Evolutionary conservation across 805 yeast genomes (phyloP).

Genomic region (Candida gorgasii): DNA sequence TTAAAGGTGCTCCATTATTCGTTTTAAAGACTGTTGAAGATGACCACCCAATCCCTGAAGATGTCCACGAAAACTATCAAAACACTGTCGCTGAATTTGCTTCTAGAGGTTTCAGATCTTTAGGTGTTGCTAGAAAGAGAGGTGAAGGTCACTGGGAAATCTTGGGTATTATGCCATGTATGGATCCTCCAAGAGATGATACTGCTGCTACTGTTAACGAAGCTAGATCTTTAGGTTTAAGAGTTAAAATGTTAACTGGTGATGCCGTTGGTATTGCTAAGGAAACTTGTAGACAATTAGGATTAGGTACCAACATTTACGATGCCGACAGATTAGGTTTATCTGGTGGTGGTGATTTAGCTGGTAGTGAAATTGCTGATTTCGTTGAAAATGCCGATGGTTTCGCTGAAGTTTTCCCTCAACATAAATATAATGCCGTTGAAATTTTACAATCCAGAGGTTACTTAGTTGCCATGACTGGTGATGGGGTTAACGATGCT

Average conservation of each 20-base stretch:
- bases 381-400: slow-evolving; percentile 98
- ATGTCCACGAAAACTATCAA: slow-evolving; percentile 90
- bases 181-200: slow-evolving; percentile 99
- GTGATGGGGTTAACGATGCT: slow-evolving; percentile 99
- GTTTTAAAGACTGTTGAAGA: slow-evolving; percentile 95
- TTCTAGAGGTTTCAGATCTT: slow-evolving; percentile 96
- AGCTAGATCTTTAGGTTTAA: slow-evolving; percentile 87
- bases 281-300: slow-evolving; percentile 97
- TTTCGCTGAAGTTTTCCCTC: slow-evolving; percentile 98
- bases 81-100: slow-evolving; percentile 97
- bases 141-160: slow-evolving; percentile 99
- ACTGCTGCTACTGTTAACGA: slow-evolving; percentile 92
- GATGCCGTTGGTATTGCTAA: slow-evolving; percentile 99
- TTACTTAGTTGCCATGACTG: slow-evolving; percentile 98
- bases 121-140: slow-evolving; percentile 98
- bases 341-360: slow-evolving; percentile 92
- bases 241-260: slow-evolving; percentile 98
- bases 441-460: slow-evolving; percentile 95
- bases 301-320: slow-evolving; percentile 94
- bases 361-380: slow-evolving; percentile 97
- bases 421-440: slow-evolving; percentile 94
- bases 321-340: slow-evolving; percentile 96
- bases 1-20: slow-evolving; percentile 97
- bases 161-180: slow-evolving; percentile 96
- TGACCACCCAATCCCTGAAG: slow-evolving; percentile 95